Percentiles rank a stretch among this genome's conserved stretches.
phyloP scores from a whole-genome alignment of 1,284 basidiomycete genomes.

The Schizophyllum amplum region DNA sequence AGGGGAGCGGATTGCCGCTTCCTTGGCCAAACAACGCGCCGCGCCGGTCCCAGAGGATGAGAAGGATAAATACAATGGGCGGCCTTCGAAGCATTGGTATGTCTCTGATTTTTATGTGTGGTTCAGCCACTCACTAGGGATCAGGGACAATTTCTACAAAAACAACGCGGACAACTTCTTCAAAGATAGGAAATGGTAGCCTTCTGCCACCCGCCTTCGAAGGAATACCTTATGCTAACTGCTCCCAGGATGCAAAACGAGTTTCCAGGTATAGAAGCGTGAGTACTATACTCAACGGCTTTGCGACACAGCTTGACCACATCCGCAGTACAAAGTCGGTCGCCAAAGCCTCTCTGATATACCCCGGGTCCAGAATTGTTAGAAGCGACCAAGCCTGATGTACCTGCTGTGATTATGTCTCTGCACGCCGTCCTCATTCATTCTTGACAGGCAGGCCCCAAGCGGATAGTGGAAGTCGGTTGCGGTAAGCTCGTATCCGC shows the following conservation, averaged over 20 bases:
- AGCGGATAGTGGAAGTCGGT: constrained; percentile 76
- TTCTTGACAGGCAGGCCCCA: constrained; percentile 58
- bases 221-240: neutral
- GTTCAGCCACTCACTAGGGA: neutral
- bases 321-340: neutral
- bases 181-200: constrained; percentile 80
- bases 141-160: constrained; percentile 88
- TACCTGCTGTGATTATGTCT: constrained; percentile 23
- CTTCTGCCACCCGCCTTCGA: neutral
- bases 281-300: neutral
- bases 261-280: constrained; percentile 44
- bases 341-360: neutral
- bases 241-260: constrained; percentile 77
- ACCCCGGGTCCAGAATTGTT: constrained; percentile 45
- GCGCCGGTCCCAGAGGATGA: constrained; percentile 64
- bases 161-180: constrained; percentile 84
- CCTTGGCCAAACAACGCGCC: constrained; percentile 59
- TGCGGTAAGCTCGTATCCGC: constrained; percentile 48
- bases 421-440: neutral
- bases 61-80: constrained; percentile 63
- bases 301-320: neutral
- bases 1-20: constrained; percentile 54
- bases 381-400: constrained; percentile 59
- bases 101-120: constrained; percentile 5
- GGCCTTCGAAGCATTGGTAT: constrained; percentile 67